Evolutionary conservation across 805 yeast species (phyloP), one percentile per base, ranked within the genome.

Genomic region (Yarrowia divulgata): DNA sequence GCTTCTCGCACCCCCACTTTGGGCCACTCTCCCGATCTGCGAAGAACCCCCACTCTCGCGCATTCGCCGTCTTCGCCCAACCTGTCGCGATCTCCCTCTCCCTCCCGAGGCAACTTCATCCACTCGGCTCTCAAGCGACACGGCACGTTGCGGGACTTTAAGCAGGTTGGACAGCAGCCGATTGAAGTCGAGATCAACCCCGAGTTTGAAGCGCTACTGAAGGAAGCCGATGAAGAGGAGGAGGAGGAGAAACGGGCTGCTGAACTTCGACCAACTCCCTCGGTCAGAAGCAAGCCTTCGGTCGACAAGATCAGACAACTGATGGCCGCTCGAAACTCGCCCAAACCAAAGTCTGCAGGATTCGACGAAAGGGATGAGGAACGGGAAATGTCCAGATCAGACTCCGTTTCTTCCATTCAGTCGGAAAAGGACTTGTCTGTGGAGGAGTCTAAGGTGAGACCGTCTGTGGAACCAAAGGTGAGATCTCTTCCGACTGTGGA

Each of bases 101-200:
- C 76, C 9, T 55, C 74, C 8, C 46, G 71, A 46, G 76, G 75
- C 10, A 70, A 73, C 48, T 75, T 75, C 58, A 69, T 75, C 16
- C 74, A 73, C 34, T 72, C 75, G n/a, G 77, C 77, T n/a, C 71
- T 74, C 37, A 73, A 71, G 58, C 64, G 77, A 8, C 74, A 73
- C 54, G 72, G 72, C 3, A 73, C 74, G 19, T 43, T 54, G 42
- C 34, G 52, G 3, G 62, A 66, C 45, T 42, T 66, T 12, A 54
- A 66, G 34, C 69, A 66, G 45, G 43, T 52, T 19, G 68, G 45
- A 13, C 16, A 48, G 6, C 40, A n/a, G 37, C 57, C n/a, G 16
- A 23, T 52, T 1, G 62, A 66, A 12, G 52, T 52, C 10, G 62
- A 52, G 8, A 14, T 54, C 18, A 43, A 66, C 32, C 52, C 69